Conservation (phyloP, 768 basidiomycete species). For the Serendipita sp. region DNA sequence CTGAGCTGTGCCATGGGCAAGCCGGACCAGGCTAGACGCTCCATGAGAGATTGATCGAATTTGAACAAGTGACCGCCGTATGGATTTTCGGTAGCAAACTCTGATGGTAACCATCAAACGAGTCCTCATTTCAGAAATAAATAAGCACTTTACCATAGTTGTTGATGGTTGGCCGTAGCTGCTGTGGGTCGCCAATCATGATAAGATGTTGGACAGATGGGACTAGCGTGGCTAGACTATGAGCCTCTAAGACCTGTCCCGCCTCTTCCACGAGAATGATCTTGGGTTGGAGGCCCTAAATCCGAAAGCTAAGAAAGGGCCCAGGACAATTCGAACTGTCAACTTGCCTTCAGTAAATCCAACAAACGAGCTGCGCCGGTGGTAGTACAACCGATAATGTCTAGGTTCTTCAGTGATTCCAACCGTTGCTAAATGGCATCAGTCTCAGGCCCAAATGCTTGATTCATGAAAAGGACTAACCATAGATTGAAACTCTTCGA, state of each 20-base stretch:
- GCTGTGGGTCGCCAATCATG: constrained; percentile 63
- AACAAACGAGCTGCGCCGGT: constrained; percentile 25
- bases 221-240: constrained; percentile 47
- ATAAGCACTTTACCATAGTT: constrained; percentile 33
- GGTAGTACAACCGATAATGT: constrained; percentile 64
- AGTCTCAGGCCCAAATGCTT: neutral
- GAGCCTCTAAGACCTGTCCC: constrained; percentile 67
- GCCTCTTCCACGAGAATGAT: constrained; percentile 66
- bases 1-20: constrained; percentile 53
- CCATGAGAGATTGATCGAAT: constrained; percentile 64
- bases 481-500: constrained; percentile 34
- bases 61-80: constrained; percentile 37
- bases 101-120: constrained; percentile 20
- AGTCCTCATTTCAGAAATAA: neutral
- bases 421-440: neutral
- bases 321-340: neutral
- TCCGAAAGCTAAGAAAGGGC: neutral
- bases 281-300: constrained; percentile 38
- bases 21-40: constrained; percentile 36
- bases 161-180: constrained; percentile 51
- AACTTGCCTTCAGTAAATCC: constrained; percentile 34
- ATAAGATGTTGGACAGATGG: constrained; percentile 54
- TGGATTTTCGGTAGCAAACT: constrained; percentile 47
- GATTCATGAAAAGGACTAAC: constrained; percentile 21
- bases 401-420: constrained; percentile 18